A percentile compares a stretch with the other conserved stretches of the same genome.
Evolutionary conservation across 306 rosid species (phyloP).

Genomic region (Lupinus albus): DNA sequence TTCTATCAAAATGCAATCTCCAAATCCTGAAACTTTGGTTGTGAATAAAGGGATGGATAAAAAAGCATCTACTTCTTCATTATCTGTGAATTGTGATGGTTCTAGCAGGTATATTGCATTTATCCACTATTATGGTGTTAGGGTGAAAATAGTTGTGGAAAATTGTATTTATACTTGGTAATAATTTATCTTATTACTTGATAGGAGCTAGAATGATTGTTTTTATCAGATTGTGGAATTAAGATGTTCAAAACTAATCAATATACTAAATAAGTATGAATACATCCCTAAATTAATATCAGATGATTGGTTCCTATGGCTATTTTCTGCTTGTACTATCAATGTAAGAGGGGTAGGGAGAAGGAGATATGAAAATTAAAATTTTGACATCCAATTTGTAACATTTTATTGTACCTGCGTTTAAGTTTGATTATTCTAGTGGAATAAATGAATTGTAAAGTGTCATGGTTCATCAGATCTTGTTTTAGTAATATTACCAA

Average conservation of each 20-base stretch:
- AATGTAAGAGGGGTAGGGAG: neutral
- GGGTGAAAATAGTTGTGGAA: neutral
- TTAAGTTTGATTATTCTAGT: neutral
- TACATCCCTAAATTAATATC: neutral
- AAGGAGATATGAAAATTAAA: neutral
- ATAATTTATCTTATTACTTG: neutral
- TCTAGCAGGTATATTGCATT: slow-evolving; percentile 46
- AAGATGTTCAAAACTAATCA: neutral
- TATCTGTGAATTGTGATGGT: slow-evolving; percentile 32
- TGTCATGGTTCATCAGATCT: neutral
- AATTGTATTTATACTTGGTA: slow-evolving; percentile 1
- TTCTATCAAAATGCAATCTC: slow-evolving; percentile 27
- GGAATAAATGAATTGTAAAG: neutral
- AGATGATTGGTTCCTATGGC: neutral
- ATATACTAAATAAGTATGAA: neutral
- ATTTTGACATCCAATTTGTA: neutral
- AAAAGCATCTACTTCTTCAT: slow-evolving; percentile 22
- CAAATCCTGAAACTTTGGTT: slow-evolving; percentile 36
- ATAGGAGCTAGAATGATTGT: neutral
- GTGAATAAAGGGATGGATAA: slow-evolving; percentile 30
- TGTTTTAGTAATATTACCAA: neutral
- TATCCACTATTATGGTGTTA: neutral
- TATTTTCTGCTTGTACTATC: neutral
- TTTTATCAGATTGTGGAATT: neutral
- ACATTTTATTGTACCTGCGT: neutral